Percentiles rank a stretch among this genome's conserved stretches.
Conservation (phyloP, 768 basidiomycete genomes). For the Nidula microcarpa region DNA sequence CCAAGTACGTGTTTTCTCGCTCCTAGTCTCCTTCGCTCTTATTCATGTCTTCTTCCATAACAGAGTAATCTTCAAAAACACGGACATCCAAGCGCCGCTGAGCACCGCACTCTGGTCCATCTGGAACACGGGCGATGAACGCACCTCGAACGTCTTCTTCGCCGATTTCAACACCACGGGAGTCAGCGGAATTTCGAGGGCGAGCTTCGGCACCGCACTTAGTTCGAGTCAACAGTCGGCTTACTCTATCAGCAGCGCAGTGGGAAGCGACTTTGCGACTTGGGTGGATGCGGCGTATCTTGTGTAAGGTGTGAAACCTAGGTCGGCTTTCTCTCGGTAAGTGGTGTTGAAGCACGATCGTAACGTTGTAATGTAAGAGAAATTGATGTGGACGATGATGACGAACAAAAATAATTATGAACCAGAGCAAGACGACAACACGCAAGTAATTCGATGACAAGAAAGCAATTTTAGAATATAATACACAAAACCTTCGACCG, state of each 20-base stretch:
- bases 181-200: slow-evolving; percentile 21
- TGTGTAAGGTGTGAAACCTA: neutral
- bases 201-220: slow-evolving; percentile 35
- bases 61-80: slow-evolving; percentile 45
- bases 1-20: slow-evolving; percentile 20
- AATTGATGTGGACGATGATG: no score
- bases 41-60: slow-evolving; percentile 1
- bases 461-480: no score
- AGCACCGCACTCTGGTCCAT: slow-evolving; percentile 41
- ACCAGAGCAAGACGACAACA: no score
- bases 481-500: no score
- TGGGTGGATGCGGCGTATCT: slow-evolving; percentile 26
- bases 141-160: slow-evolving; percentile 38
- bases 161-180: slow-evolving; percentile 43
- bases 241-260: slow-evolving; percentile 36
- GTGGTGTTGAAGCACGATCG: no score
- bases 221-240: slow-evolving; percentile 24
- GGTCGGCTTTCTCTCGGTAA: no score
- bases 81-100: slow-evolving; percentile 31
- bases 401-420: no score
- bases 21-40: neutral
- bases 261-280: slow-evolving; percentile 35
- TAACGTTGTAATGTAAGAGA: no score
- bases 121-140: slow-evolving; percentile 34
- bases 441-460: no score